These are phyloP conservation scores for Chenopodium formosanum DNA, from an alignment of 148 eudicot species.

Conservation along the genomic window DNA sequence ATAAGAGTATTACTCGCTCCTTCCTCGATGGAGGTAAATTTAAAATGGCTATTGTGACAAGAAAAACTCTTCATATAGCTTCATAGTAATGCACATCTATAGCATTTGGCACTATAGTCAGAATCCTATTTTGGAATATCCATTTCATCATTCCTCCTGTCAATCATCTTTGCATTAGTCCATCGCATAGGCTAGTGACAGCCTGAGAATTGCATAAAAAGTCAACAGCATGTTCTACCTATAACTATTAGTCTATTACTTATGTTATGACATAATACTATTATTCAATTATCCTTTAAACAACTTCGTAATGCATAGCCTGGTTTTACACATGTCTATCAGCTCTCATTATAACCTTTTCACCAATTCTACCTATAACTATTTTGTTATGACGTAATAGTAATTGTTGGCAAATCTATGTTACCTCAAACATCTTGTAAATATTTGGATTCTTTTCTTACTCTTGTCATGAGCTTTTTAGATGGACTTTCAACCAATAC, in stretches of 20 bases:
- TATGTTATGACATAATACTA: no score
- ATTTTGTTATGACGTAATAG: no score
- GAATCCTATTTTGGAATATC: background rate
- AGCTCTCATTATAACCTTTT: background rate
- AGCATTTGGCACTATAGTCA: background rate
- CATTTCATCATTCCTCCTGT: background rate
- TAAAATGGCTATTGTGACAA: background rate
- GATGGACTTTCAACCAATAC: background rate
- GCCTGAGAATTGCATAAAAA: background rate
- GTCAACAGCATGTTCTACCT: background rate
- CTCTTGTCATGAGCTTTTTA: background rate
- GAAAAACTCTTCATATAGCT: background rate
- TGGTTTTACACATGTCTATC: background rate
- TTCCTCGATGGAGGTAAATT: background rate
- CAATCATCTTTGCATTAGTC: background rate
- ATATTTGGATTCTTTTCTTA: background rate
- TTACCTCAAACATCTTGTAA: no score
- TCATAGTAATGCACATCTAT: no score
- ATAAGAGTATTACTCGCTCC: background rate
- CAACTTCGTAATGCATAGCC: background rate
- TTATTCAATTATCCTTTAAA: background rate
- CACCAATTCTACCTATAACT: no score
- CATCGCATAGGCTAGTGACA: background rate
- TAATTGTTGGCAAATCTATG: no score
- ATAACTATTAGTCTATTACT: no score